Conservation (phyloP, 176 grass and related monocot species). For the Rhynchospora tenuis region DNA sequence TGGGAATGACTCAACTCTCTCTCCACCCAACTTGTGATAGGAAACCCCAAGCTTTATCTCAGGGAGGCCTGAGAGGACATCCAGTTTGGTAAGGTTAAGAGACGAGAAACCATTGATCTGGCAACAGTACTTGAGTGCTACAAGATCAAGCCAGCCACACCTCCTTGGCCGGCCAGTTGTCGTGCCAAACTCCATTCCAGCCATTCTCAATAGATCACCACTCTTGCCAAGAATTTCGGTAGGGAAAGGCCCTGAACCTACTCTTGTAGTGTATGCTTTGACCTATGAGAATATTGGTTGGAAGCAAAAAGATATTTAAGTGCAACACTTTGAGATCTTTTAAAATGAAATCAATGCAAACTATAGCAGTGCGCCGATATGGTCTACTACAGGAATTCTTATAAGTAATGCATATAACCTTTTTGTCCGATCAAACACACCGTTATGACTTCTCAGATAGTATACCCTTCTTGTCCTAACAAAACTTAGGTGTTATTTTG, state of each 20-base stretch:
- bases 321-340: not conserved
- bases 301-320: not conserved
- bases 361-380: not conserved
- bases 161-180: conserved; percentile 80
- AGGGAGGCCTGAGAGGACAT: conserved; percentile 67
- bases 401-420: not conserved
- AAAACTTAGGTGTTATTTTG: not conserved
- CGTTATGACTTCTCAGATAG: not conserved
- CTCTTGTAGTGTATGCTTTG: conserved; percentile 94
- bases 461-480: not conserved
- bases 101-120: conserved; percentile 90
- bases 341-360: not conserved
- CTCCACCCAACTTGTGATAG: conserved; percentile 38
- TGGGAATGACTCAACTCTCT: conserved; percentile 48
- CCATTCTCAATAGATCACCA: conserved; percentile 56
- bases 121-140: conserved; percentile 74
- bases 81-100: conserved; percentile 84
- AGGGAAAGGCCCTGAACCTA: conserved; percentile 86
- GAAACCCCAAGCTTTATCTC: conserved; percentile 70
- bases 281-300: conserved; percentile 36
- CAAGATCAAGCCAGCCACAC: conserved; percentile 91
- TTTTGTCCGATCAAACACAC: not conserved
- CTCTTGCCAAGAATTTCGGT: conserved; percentile 67
- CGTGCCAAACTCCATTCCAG: conserved; percentile 90
- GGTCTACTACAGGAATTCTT: not conserved